These are phyloP conservation scores for Erigeron canadensis DNA, from an alignment of 129 eudicot genomes.

Conservation along the genomic window DNA sequence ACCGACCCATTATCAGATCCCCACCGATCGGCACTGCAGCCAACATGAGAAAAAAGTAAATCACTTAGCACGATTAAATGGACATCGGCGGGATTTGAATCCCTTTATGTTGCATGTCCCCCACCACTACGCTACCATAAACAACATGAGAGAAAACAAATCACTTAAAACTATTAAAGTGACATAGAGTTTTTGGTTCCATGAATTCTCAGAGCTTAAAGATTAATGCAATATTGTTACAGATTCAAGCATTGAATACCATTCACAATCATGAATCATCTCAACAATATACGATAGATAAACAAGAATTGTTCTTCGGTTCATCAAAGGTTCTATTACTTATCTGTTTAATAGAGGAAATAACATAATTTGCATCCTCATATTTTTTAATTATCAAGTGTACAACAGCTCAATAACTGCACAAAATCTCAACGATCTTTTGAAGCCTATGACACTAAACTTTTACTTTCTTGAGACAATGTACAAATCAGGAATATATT, in stretches of 20 bases:
- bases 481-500: not conserved
- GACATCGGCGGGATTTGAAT: too few species aligned
- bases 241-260: not conserved
- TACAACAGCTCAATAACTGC: not conserved
- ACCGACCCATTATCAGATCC: too few species aligned
- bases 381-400: not conserved
- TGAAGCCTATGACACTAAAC: not conserved
- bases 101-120: too few species aligned
- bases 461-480: not conserved
- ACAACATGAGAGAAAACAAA: too few species aligned
- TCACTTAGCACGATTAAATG: too few species aligned
- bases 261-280: not conserved
- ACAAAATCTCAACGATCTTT: not conserved
- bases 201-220: not conserved
- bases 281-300: not conserved
- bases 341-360: not conserved
- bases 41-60: too few species aligned
- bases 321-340: not conserved
- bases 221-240: not conserved
- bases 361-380: not conserved
- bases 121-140: too few species aligned
- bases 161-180: too few species aligned
- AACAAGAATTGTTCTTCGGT: not conserved
- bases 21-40: too few species aligned
- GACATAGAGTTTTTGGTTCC: not conserved